phyloP scores from a whole-genome alignment of 345 rosid species.

The Rhizophora mangle region DNA sequence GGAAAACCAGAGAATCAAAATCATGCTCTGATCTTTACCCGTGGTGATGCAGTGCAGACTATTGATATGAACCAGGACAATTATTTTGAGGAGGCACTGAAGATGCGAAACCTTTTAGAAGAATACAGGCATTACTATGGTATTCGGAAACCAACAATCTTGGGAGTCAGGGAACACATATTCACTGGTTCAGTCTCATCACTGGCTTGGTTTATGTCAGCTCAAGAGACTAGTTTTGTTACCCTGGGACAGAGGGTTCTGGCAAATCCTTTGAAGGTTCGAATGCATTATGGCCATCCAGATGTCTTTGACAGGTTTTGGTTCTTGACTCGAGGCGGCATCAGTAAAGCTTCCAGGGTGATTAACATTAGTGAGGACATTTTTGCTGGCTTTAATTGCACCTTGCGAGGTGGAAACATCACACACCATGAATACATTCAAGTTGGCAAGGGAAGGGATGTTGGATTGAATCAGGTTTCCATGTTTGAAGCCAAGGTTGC shows the following conservation, averaged over 20 bases:
- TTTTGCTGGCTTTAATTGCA: conserved; percentile 99
- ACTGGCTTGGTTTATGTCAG: conserved; percentile 33
- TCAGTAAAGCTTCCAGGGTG: conserved; percentile 94
- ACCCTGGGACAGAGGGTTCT: conserved; percentile 96
- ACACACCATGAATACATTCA: conserved; percentile 98
- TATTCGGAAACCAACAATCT: conserved; percentile 72
- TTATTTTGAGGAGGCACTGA: conserved; percentile 97
- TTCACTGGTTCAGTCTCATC: conserved; percentile 98
- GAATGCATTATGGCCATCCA: conserved; percentile 99
- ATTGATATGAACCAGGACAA: conserved; percentile 99
- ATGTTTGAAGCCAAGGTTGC: conserved; percentile 99
- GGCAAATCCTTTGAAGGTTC: conserved; percentile 90
- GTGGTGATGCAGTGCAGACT: conserved; percentile 98
- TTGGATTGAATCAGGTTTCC: conserved; percentile 90
- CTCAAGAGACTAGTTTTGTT: conserved; percentile 43
- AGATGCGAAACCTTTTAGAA: conserved; percentile 93
- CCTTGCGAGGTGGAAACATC: conserved; percentile 93
- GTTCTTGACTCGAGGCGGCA: conserved; percentile 95
- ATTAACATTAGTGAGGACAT: conserved; percentile 97
- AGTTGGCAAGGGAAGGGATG: conserved; percentile 99
- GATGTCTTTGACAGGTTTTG: conserved; percentile 97
- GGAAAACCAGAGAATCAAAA: conserved; percentile 99
- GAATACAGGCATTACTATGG: conserved; percentile 71
- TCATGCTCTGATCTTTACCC: conserved; percentile 91
- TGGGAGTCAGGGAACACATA: conserved; percentile 95